A percentile compares a stretch with the other conserved stretches of the same genome.
phyloP scores from a whole-genome alignment of 768 basidiomycete species.

The Suillus alpinus region DNA sequence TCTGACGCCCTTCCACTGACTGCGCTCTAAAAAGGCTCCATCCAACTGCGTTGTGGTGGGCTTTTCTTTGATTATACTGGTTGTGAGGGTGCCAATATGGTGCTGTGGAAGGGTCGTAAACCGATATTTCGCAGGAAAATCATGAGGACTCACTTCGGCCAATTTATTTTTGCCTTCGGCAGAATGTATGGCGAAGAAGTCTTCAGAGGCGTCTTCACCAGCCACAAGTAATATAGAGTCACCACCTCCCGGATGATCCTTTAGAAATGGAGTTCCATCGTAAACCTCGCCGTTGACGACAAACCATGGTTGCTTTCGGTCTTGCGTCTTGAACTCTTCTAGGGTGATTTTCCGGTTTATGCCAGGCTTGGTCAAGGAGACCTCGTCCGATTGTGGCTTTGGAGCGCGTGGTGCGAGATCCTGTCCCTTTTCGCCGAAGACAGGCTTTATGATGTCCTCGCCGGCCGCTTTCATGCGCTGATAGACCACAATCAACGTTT shows the following conservation, averaged over 20 bases:
- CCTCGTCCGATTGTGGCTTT: constrained; percentile 14
- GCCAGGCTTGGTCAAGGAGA: constrained; percentile 45
- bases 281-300: constrained; percentile 56
- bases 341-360: constrained; percentile 43
- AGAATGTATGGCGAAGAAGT: constrained; percentile 65
- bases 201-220: constrained; percentile 60
- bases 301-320: constrained; percentile 44
- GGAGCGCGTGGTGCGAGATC: neutral
- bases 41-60: constrained; percentile 9
- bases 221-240: constrained; percentile 54
- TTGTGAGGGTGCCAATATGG: constrained; percentile 49
- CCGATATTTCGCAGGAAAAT: neutral
- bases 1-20: constrained; percentile 46
- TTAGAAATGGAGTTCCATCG: constrained; percentile 47
- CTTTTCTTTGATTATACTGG: neutral
- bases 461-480: constrained; percentile 47
- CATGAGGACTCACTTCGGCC: constrained; percentile 30
- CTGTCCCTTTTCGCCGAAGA: constrained; percentile 25
- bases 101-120: constrained; percentile 22
- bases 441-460: constrained; percentile 40
- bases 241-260: constrained; percentile 57
- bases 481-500: neutral
- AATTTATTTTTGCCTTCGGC: constrained; percentile 45
- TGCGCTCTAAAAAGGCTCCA: constrained; percentile 40
- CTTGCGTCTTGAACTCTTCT: constrained; percentile 41